A percentile compares a stretch with the other conserved stretches of the same genome.
These are phyloP conservation scores for Graphilbum fragrans DNA, from an alignment of 2,329 filamentous ascomycete species.

Conservation along the genomic window DNA sequence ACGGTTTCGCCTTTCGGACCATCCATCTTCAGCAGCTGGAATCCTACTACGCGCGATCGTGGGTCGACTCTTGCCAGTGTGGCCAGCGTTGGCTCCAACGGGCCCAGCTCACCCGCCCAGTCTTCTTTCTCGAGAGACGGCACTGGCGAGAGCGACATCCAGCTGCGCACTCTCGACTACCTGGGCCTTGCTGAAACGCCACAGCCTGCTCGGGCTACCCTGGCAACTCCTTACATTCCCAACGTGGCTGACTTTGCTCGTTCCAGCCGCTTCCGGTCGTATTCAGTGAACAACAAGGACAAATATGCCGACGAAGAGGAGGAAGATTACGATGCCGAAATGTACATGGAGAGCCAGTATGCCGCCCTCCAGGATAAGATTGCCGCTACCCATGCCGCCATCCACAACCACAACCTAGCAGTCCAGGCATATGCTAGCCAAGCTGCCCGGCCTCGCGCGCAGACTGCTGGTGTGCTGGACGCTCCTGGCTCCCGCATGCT, in stretches of 20 bases:
- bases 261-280: slow-evolving; percentile 86
- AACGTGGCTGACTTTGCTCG: slow-evolving; percentile 65
- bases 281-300: slow-evolving; percentile 97
- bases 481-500: slow-evolving; percentile 55
- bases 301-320: slow-evolving; percentile 86
- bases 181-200: slow-evolving; percentile 90
- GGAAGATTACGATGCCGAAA: slow-evolving; percentile 52
- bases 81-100: slow-evolving; percentile 83
- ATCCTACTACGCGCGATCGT: slow-evolving; percentile 60
- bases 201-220: slow-evolving; percentile 61
- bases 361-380: slow-evolving; percentile 51
- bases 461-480: slow-evolving; percentile 86
- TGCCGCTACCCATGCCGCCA: slow-evolving; percentile 54
- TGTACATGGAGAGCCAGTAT: slow-evolving; percentile 42
- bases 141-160: slow-evolving; percentile 73
- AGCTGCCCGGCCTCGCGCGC: slow-evolving; percentile 70
- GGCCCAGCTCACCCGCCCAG: slow-evolving; percentile 74
- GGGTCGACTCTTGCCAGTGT: slow-evolving; percentile 74
- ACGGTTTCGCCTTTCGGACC: slow-evolving; percentile 66
- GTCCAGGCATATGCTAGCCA: slow-evolving; percentile 87
- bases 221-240: slow-evolving; percentile 64
- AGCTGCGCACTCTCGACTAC: slow-evolving; percentile 86
- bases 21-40: slow-evolving; percentile 85
- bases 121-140: slow-evolving; percentile 81
- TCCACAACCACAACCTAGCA: slow-evolving; percentile 84